Evolutionary conservation across 2,329 filamentous ascomycete species (phyloP).

Genomic region (Trichophyton benhamiae): DNA sequence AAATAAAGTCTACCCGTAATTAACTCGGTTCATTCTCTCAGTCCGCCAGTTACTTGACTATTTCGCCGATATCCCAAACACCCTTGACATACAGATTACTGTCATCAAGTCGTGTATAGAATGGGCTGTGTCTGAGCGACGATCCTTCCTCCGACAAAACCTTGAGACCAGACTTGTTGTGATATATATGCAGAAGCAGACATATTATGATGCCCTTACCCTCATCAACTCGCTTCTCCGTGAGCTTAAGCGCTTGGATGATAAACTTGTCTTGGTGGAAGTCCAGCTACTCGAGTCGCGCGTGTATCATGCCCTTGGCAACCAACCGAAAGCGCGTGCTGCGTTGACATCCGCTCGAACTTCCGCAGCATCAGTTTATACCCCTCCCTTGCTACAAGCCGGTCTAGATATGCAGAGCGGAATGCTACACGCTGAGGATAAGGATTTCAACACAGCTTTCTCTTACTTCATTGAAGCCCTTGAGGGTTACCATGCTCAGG

Average conservation of each 20-base stretch:
- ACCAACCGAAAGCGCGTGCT: conserved; percentile 89
- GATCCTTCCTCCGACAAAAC: conserved; percentile 93
- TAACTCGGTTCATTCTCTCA: conserved; percentile 26
- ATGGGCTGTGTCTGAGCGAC: conserved; percentile 89
- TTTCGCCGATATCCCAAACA: conserved; percentile 86
- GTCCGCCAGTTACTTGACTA: conserved; percentile 95
- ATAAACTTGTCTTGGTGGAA: conserved; percentile 95
- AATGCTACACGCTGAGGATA: conserved; percentile 96
- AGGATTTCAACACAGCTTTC: conserved; percentile 97
- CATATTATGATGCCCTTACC: conserved; percentile 91
- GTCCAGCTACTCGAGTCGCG: conserved; percentile 94
- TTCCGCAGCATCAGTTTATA: conserved; percentile 93
- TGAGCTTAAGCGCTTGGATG: conserved; percentile 94
- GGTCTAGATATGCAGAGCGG: conserved; percentile 98
- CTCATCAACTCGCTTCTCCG: conserved; percentile 93
- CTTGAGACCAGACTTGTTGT: conserved; percentile 89
- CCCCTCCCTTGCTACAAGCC: conserved; percentile 84
- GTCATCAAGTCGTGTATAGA: conserved; percentile 99
- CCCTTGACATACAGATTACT: conserved; percentile 82
- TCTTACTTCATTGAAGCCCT: conserved; percentile 99
- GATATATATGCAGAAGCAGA: conserved; percentile 93
- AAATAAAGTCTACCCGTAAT: background rate
- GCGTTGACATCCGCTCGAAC: conserved; percentile 90
- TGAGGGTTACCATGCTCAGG: conserved; percentile 89
- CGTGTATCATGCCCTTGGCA: conserved; percentile 94